Base-by-base conservation (phyloP, 2,329 filamentous ascomycete species). In the Magnaporthiopsis poae region DNA sequence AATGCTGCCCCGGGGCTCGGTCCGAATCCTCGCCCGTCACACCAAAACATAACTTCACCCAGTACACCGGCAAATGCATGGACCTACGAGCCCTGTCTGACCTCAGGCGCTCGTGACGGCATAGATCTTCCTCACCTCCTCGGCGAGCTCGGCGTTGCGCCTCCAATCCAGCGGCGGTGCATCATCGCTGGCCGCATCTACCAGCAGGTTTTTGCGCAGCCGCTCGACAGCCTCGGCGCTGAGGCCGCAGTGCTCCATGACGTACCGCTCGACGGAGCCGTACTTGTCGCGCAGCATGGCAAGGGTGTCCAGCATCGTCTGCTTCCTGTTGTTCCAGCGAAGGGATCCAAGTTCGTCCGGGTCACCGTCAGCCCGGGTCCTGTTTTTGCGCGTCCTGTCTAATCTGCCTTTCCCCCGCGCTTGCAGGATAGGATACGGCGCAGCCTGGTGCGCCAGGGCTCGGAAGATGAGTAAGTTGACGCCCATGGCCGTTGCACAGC, bases 191-290 rank as follows among this genome's bases (percentile, higher is more conserved):
- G 63, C 68, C 33, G 61, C 68, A 25, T 78, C 74, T 5, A 77
- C 76, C 4, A 80, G 74, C 68, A 88, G 71, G 72, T 84, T 86
- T 64, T 73, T 77, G 65, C 78, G 80, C 63, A 90, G 75, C 67
- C 73, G 77, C 68, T 79, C 79, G 66, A 91, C 79, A 68, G 86
- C 83, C 7, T 79, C 80, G 46, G 81, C 79, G 1, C 79, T 81
- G 52, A 92, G 73, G 15, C 86, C 81, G 72, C 88, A 88, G 39
- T 83, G 75, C 18, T 83, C 77, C 66, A 79, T 77, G 69, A 91
- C 78, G 75, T 90, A 92, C 18, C 76, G 76, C 73, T 91, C 87
- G 2, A 84, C 81, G 2, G 87, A 84, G 2, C 88, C 88, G 76
- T 86, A 89, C 68, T 82, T 80, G 35, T 79, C 75, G 63, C 83